Conservation (phyloP, 1,284 basidiomycete genomes). For the Phellinidium pouzarii region DNA sequence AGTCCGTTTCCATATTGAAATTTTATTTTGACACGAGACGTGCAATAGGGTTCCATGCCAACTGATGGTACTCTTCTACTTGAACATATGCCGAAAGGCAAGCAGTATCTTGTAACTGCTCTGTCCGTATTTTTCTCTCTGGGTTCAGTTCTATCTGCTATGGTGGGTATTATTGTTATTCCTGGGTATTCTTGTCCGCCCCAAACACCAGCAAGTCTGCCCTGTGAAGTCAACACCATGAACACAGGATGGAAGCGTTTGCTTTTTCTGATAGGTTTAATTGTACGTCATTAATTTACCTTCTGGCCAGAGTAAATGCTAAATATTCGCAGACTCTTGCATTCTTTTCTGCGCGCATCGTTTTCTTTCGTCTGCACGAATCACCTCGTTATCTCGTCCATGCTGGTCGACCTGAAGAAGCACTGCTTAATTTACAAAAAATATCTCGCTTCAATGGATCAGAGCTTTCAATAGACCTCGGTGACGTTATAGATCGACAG, state of each 20-base stretch:
- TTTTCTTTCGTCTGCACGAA: constrained; percentile 89
- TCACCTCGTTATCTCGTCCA: constrained; percentile 89
- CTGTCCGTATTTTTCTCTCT: constrained; percentile 95
- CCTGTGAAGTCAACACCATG: constrained; percentile 59
- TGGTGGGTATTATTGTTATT: constrained; percentile 72
- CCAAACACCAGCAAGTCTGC: constrained; percentile 23
- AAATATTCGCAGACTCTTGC: constrained; percentile 56
- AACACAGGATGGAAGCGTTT: constrained; percentile 88
- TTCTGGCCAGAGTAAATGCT: not conserved
- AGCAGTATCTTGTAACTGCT: constrained; percentile 89
- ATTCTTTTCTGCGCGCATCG: constrained; percentile 83
- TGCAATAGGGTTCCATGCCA: constrained; percentile 80
- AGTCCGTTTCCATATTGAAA: constrained; percentile 24
- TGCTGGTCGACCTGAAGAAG: constrained; percentile 75
- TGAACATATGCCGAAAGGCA: constrained; percentile 88
- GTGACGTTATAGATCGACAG: constrained; percentile 62
- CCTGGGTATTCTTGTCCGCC: constrained; percentile 65
- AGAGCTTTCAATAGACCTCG: constrained; percentile 54
- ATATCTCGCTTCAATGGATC: constrained; percentile 84
- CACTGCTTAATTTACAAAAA: constrained; percentile 70
- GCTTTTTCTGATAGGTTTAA: constrained; percentile 62
- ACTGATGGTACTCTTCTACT: constrained; percentile 93
- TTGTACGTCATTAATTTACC: constrained; percentile 42
- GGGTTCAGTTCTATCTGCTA: constrained; percentile 78
- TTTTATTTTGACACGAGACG: not conserved